Evolutionary conservation across 2,329 filamentous ascomycete genomes (phyloP).

Genomic region (Colletotrichum euphorbiae): DNA sequence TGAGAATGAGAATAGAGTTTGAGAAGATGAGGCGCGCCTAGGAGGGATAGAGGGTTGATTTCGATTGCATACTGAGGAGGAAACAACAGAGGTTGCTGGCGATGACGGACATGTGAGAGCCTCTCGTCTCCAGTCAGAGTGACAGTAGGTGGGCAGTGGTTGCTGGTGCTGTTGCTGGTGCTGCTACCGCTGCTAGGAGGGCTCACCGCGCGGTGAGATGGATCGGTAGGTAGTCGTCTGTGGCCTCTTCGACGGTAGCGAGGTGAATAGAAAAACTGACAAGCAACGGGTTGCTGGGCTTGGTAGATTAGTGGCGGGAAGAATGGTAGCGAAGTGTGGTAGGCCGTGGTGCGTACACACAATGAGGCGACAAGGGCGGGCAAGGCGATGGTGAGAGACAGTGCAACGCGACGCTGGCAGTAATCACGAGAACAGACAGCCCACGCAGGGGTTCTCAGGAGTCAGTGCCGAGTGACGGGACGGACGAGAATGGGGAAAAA

Average conservation of each 20-base stretch:
- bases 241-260: constrained; percentile 5
- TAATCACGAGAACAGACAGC: constrained; percentile 35
- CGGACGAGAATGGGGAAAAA: constrained; percentile 38
- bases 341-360: constrained; percentile 8
- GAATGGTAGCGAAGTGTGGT: constrained; percentile 1
- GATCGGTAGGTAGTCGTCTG: background rate
- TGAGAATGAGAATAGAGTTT: background rate
- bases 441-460: constrained; percentile 27
- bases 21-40: constrained; percentile 27
- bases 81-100: constrained; percentile 30
- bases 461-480: constrained; percentile 39
- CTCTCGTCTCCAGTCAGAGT: constrained; percentile 17
- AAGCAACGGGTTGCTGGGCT: constrained; percentile 17
- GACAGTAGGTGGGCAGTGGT: too few relatives aligned
- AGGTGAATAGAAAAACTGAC: constrained; percentile 1
- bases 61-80: constrained; percentile 37
- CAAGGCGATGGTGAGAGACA: constrained; percentile 23
- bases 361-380: constrained; percentile 15
- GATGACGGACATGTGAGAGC: constrained; percentile 37
- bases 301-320: constrained; percentile 5
- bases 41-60: constrained; percentile 23
- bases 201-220: constrained; percentile 37
- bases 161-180: background rate
- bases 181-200: constrained; percentile 1
- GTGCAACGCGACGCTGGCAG: constrained; percentile 29